Evolutionary conservation across 306 rosid genomes (phyloP).

Genomic region (Luffa acutangula): DNA sequence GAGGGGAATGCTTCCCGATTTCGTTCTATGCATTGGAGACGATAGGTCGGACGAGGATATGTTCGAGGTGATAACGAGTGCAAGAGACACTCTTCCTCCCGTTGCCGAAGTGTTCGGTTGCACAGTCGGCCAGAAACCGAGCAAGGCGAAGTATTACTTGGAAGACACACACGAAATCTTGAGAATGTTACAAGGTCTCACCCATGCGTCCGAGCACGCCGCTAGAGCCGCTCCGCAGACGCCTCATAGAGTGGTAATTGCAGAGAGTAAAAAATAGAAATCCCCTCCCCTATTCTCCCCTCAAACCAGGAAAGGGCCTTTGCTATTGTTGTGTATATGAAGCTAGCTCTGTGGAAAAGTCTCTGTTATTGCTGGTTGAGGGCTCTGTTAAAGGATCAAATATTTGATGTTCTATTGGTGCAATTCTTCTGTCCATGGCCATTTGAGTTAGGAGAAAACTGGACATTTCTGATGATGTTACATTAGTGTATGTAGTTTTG

Average conservation of each 20-base stretch:
- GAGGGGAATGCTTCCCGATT: slow-evolving; percentile 54
- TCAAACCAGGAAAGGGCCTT: neutral
- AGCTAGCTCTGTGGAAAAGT: neutral
- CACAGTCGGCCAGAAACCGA: slow-evolving; percentile 53
- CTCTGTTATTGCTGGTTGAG: neutral
- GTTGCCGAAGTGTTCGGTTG: slow-evolving; percentile 47
- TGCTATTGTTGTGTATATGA: neutral
- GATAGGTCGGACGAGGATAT: slow-evolving; percentile 88
- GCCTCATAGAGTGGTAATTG: slow-evolving; percentile 17
- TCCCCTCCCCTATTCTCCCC: slow-evolving; percentile 1
- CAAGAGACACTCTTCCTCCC: slow-evolving; percentile 32
- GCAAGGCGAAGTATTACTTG: slow-evolving; percentile 52
- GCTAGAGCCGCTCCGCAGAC: slow-evolving; percentile 20
- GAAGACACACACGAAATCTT: slow-evolving; percentile 79
- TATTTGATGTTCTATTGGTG: neutral
- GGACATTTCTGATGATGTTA: neutral
- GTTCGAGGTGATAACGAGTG: slow-evolving; percentile 48
- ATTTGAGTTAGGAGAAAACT: neutral
- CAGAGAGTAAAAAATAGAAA: slow-evolving; percentile 23
- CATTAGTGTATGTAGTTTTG: neutral
- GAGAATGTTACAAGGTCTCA: slow-evolving; percentile 79
- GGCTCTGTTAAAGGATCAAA: neutral
- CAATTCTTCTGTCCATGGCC: neutral
- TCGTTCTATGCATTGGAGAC: slow-evolving; percentile 81
- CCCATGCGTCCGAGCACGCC: slow-evolving; percentile 49